Conservation (phyloP, 768 basidiomycete genomes). For the Lactifluus volemus region DNA sequence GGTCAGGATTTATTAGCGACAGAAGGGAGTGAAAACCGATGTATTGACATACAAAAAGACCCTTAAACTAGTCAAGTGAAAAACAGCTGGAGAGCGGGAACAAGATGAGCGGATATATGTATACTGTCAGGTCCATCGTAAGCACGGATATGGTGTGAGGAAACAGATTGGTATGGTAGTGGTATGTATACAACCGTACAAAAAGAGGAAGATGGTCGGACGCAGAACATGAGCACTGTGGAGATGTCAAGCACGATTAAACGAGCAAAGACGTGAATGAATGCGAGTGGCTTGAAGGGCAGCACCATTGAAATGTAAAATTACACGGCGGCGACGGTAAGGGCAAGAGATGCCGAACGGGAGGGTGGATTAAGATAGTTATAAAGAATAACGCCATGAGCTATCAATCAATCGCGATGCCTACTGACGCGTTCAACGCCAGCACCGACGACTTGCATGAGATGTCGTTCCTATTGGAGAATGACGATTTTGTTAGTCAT, state of each 20-base stretch:
- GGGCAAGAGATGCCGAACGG: background rate
- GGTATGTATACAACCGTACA: background rate
- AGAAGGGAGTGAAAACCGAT: background rate
- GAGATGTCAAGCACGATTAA: background rate
- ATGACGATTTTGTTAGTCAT: background rate
- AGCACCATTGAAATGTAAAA: background rate
- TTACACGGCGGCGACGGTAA: background rate
- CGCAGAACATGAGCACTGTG: background rate
- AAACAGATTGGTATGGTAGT: background rate
- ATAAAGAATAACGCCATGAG: background rate
- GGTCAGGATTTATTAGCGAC: background rate
- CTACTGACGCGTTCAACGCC: slow-evolving; percentile 21
- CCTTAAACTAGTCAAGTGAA: slow-evolving; percentile 9
- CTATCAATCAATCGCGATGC: slow-evolving; percentile 13
- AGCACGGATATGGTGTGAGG: background rate
- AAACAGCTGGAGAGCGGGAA: background rate
- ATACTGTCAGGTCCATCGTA: background rate
- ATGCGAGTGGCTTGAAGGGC: background rate
- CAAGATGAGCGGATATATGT: background rate
- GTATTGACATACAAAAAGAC: slow-evolving; percentile 22
- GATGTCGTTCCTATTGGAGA: slow-evolving; percentile 3
- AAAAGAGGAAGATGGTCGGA: background rate
- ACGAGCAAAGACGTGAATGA: background rate
- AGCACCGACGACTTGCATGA: slow-evolving; percentile 18
- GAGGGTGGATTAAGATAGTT: slow-evolving; percentile 1